Conservation (phyloP, 129 eudicot species). For the Dittrichia graveolens region DNA sequence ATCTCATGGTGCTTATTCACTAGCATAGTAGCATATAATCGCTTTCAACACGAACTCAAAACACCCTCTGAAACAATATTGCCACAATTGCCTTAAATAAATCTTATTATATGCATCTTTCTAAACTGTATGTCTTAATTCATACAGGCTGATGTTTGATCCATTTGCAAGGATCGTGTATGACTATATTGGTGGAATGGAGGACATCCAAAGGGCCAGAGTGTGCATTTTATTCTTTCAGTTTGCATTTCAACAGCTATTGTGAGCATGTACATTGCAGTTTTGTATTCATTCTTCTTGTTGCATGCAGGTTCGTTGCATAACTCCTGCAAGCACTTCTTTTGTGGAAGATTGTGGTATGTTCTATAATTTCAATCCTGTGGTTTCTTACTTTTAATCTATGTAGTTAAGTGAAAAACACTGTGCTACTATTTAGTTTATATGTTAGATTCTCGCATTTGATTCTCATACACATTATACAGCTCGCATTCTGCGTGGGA, state of each 20-base stretch:
- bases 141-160: conserved; percentile 67
- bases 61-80: neutral
- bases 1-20: neutral
- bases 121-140: conserved; percentile 14
- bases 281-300: conserved; percentile 18
- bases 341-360: conserved; percentile 70
- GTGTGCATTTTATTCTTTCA: conserved; percentile 39
- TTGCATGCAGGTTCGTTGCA: conserved; percentile 50
- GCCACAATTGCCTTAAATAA: conserved; percentile 5
- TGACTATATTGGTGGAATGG: conserved; percentile 70
- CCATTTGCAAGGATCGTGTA: conserved; percentile 60
- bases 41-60: neutral
- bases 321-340: conserved; percentile 54
- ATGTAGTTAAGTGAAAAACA: neutral
- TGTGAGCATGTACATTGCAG: neutral
- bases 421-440: neutral
- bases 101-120: neutral
- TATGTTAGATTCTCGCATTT: conserved; percentile 19
- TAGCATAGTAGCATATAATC: neutral
- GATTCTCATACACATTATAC: conserved; percentile 23
- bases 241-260: conserved; percentile 19
- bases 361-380: conserved; percentile 15
- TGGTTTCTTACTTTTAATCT: neutral
- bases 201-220: conserved; percentile 63
- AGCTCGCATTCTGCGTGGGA: conserved; percentile 75